Base-by-base conservation (phyloP, 805 yeast species). In the Brettanomyces sp. region DNA sequence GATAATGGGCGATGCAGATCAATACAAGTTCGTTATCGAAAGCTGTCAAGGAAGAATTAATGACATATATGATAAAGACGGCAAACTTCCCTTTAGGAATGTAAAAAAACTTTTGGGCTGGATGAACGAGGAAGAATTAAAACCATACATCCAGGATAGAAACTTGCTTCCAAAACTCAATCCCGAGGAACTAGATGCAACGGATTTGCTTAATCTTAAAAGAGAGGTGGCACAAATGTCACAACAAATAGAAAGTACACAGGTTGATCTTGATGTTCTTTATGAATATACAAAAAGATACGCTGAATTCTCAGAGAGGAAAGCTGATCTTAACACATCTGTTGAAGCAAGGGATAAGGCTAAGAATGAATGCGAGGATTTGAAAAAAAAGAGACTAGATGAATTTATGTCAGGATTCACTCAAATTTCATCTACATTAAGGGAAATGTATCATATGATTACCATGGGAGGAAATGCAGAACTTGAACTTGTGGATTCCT, bases 381-480 rank as follows among this genome's bases (percentile, higher is more conserved):
- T 88, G 53, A 83, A 83, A 60, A 77, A 82, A 46, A 79, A 73
- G 48, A 70, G 98, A 45, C 70, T 85, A 45, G 89, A 82, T 50
- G 97, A 93, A 62, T 93, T 93, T 58, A 89, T 89, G 95, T 79
- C 77, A 50, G 99, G 99, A 0, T 93, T 95, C 67, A 77, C 81
- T 52, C 73, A 80, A 21, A 93, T 93, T 28, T 88, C 97, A 1
- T 70, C 80, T 60, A 85, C 95, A 5, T 73, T 93, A 52, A 93
- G 91, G 62, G 96, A 88, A 56, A 90, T 93, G 98, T 93, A 93
- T 58, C 95, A 90, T 59, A 86, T 93, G 95, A 93, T 93, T 49
- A 93, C 99, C 1, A 89, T 91, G 95, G 99, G 99, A 25, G 99
- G 99, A 33, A 93, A 91, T 68, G 99, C 99, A 0, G 99, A 93